These are phyloP conservation scores for Phytopythium montanum DNA, from an alignment of 352 stramenopile species.

Conservation along the genomic window DNA sequence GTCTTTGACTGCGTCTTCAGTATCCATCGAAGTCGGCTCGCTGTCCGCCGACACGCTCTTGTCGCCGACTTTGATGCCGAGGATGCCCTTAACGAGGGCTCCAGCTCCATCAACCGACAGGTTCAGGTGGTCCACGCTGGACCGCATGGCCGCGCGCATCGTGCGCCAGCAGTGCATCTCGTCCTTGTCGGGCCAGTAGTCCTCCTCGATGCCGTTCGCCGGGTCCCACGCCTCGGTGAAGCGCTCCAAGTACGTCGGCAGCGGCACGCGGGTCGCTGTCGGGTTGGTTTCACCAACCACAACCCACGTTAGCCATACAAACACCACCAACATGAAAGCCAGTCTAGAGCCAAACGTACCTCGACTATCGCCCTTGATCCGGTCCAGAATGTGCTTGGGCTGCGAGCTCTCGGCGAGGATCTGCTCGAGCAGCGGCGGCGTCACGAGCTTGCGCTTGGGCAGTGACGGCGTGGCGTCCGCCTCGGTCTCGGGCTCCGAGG, in stretches of 20 bases:
- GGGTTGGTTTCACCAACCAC: too few species aligned
- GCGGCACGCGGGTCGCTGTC: constrained; percentile 65
- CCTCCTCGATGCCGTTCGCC: constrained; percentile 94
- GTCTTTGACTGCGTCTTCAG: constrained; percentile 7
- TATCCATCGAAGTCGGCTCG: background rate
- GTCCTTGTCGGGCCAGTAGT: constrained; percentile 95
- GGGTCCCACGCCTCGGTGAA: constrained; percentile 94
- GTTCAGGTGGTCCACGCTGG: constrained; percentile 68
- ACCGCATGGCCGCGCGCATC: constrained; percentile 75
- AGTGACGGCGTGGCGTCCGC: constrained; percentile 12
- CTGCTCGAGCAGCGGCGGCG: constrained; percentile 58
- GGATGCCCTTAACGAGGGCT: constrained; percentile 66
- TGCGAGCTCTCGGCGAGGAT: constrained; percentile 79
- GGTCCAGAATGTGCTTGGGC: constrained; percentile 64
- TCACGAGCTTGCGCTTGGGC: constrained; percentile 19
- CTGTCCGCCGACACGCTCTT: constrained; percentile 12
- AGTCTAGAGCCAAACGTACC: too few species aligned
- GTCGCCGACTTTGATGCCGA: constrained; percentile 30
- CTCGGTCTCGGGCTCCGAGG: constrained; percentile 13
- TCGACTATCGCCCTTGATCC: constrained; percentile 67
- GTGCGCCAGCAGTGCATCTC: constrained; percentile 86
- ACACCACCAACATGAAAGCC: too few species aligned
- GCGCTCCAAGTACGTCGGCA: constrained; percentile 76
- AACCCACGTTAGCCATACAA: background rate
- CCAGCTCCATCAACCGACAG: constrained; percentile 55